Conservation (phyloP, 495 filamentous ascomycete species). For the Aspergillus asperescens region DNA sequence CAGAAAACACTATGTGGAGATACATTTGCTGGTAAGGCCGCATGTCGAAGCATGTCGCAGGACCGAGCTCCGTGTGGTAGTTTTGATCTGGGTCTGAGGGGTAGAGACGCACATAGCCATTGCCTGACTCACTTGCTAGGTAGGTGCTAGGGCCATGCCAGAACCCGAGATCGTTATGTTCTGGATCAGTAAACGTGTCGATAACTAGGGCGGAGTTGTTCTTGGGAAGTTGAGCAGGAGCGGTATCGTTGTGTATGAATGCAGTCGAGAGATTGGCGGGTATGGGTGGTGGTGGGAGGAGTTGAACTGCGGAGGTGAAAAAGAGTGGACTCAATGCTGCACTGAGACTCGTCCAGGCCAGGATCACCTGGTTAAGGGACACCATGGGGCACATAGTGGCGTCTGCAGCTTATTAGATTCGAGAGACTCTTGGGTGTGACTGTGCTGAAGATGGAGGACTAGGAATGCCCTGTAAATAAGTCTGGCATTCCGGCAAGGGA, state of each 20-base stretch:
- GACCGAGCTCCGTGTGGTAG: conserved; percentile 61
- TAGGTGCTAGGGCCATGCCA: conserved; percentile 68
- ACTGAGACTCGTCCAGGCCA: not conserved
- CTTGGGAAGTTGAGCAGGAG: not conserved
- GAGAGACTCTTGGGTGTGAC: not conserved
- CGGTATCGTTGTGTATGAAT: conserved; percentile 21
- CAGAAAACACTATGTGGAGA: conserved; percentile 67
- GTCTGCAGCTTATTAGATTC: not conserved
- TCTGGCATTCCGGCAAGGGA: not conserved
- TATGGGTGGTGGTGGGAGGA: conserved; percentile 10
- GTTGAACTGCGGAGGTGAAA: conserved; percentile 1
- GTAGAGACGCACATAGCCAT: conserved; percentile 50
- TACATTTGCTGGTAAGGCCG: conserved; percentile 48
- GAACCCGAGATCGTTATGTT: conserved; percentile 59
- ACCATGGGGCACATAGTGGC: not conserved
- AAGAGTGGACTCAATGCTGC: not conserved
- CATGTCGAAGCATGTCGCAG: conserved; percentile 56
- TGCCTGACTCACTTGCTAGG: conserved; percentile 48
- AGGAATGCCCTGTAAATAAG: conserved; percentile 2
- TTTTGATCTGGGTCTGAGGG: conserved; percentile 63
- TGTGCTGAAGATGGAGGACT: not conserved
- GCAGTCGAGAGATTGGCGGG: not conserved
- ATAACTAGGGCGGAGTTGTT: conserved; percentile 47
- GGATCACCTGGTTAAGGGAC: not conserved
- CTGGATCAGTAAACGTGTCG: conserved; percentile 54